These are phyloP conservation scores for Fonsecaea nubica DNA, from an alignment of 2,329 filamentous ascomycete species.

Conservation along the genomic window DNA sequence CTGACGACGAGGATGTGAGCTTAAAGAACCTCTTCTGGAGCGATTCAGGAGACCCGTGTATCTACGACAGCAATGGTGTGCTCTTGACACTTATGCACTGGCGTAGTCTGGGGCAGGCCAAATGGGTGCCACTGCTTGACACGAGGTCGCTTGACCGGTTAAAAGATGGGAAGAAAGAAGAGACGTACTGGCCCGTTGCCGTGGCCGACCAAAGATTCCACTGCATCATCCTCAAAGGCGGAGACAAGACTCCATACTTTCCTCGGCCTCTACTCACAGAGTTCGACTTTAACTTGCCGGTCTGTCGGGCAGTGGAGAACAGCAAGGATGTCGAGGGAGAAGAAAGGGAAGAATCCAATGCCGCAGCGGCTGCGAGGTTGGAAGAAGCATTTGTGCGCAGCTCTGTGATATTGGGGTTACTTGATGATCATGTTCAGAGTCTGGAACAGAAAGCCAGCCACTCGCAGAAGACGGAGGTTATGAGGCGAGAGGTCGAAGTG, in stretches of 20 bases:
- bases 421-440: constrained; percentile 74
- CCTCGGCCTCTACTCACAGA: constrained; percentile 87
- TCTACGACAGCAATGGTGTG: constrained; percentile 92
- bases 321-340: constrained; percentile 26
- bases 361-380: constrained; percentile 64
- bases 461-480: constrained; percentile 70
- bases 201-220: constrained; percentile 92
- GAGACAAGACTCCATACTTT: constrained; percentile 91
- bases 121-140: constrained; percentile 91
- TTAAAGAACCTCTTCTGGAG: constrained; percentile 90
- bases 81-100: constrained; percentile 88
- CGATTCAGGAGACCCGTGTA: constrained; percentile 90
- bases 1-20: constrained; percentile 63
- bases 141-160: constrained; percentile 83
- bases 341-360: constrained; percentile 44
- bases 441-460: constrained; percentile 61
- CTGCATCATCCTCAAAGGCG: constrained; percentile 98
- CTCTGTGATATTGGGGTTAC: constrained; percentile 73
- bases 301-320: constrained; percentile 61
- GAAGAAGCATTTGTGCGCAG: constrained; percentile 83
- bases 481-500: constrained; percentile 77
- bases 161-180: constrained; percentile 81
- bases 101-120: constrained; percentile 82
- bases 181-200: constrained; percentile 93
- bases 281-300: constrained; percentile 87